A percentile compares a stretch with the other conserved stretches of the same genome.
These are phyloP conservation scores for Suillus plorans DNA, from an alignment of 768 basidiomycete species.

Conservation along the genomic window DNA sequence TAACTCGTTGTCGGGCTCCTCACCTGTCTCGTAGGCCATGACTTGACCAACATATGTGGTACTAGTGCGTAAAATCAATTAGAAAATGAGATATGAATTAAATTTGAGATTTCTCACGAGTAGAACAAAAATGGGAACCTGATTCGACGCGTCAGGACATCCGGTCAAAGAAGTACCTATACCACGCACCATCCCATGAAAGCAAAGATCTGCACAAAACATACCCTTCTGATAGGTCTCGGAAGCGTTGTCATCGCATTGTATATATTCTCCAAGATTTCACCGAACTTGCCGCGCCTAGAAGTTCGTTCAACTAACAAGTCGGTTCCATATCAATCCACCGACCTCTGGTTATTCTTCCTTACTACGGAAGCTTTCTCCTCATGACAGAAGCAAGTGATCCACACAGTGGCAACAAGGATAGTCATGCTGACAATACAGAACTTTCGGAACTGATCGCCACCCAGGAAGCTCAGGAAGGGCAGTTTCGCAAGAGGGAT, in stretches of 20 bases:
- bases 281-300: constrained; percentile 54
- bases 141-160: constrained; percentile 9
- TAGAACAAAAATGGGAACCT: constrained; percentile 98
- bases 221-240: constrained; percentile 82
- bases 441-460: constrained; percentile 94
- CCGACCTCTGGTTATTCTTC: constrained; percentile 25
- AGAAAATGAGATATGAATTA: not conserved
- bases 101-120: constrained; percentile 47
- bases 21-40: constrained; percentile 76
- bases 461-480: constrained; percentile 77
- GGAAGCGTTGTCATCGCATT: constrained; percentile 74
- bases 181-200: constrained; percentile 89
- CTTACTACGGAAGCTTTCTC: constrained; percentile 65
- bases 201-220: constrained; percentile 90
- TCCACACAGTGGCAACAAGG: constrained; percentile 77
- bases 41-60: constrained; percentile 94
- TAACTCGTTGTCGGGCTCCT: constrained; percentile 78
- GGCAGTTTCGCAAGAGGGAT: constrained; percentile 82
- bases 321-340: constrained; percentile 6
- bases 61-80: constrained; percentile 34
- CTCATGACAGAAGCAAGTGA: constrained; percentile 84
- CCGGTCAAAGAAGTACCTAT: not conserved
- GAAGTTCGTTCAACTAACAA: not conserved
- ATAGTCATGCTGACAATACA: constrained; percentile 83
- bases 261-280: constrained; percentile 78